Conservation (phyloP, 306 rosid species). For the Datisca glomerata region DNA sequence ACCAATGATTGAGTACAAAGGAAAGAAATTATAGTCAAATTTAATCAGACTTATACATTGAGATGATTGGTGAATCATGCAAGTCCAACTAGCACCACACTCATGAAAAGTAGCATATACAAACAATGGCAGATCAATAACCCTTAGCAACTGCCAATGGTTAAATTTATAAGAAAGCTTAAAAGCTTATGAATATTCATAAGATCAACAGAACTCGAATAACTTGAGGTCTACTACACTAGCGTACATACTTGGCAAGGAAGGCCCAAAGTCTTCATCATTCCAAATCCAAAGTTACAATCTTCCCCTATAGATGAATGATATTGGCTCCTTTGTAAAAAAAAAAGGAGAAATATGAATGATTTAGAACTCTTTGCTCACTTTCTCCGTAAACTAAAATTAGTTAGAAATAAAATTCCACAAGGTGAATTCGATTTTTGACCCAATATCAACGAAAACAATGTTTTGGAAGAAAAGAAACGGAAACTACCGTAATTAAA, state of each 20-base stretch:
- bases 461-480: too few relatives aligned
- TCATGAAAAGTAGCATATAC: not conserved
- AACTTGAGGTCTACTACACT: not conserved
- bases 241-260: conserved; percentile 26
- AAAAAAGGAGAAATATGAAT: too few relatives aligned
- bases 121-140: not conserved
- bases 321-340: too few relatives aligned
- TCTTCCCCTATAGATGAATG: too few relatives aligned
- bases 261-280: conserved; percentile 25
- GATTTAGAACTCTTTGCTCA: too few relatives aligned
- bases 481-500: too few relatives aligned
- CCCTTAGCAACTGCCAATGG: not conserved
- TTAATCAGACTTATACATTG: too few relatives aligned
- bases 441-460: too few relatives aligned
- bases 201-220: not conserved
- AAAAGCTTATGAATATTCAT: not conserved
- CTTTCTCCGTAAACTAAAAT: too few relatives aligned
- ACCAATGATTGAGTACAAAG: conserved; percentile 3
- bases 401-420: too few relatives aligned
- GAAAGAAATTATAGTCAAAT: conserved; percentile 8
- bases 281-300: too few relatives aligned
- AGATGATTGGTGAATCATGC: not conserved
- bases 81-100: not conserved
- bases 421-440: too few relatives aligned
- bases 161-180: not conserved